Base-by-base conservation (phyloP, 2,329 filamentous ascomycete species). In the Thermochaetoides dissita region DNA sequence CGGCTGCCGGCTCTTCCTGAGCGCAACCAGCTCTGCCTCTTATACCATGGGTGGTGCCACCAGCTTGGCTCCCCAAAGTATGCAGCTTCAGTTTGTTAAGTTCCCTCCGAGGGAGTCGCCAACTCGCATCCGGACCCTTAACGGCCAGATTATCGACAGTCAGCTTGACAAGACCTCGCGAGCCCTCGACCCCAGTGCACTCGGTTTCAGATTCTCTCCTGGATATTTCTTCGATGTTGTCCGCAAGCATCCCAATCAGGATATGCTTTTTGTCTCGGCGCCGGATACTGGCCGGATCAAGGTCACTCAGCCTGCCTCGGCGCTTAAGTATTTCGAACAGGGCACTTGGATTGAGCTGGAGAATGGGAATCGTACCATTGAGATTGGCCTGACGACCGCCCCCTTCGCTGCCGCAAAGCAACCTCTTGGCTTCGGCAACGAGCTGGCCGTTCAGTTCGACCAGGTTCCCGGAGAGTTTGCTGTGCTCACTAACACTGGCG, bases 41-140 rank as follows among this genome's bases (percentile, higher is more conserved):
- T 79, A 81, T 63, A 73, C 70, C 58, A 68, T 76, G 30, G 72
- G 73, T 17, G 69, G 74, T 12, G 71, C 74, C 7, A 79, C 43
- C 8, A 48, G 71, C 45, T 60, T 69, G 44, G 79, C 84, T 0
- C 88, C 91, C 1, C 88, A 84, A 53, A 95, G 86, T 62, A 95
- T 98, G 86, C 88, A 95, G 60, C 79, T 95, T n/a, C 83, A 93
- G 52, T 91, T 94, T 56, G 85, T 98, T 61, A 93, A 91, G 57
- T 94, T 94, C 45, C 91, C 93, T 1, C 91, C 91, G 0, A 60
- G 66, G 34, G 64, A 61, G 45, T 61, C 33, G 7, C 37, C 29
- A 8, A 30, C 37, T 10, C 38, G 48, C 48, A 48, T 47, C 17
- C 46, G 38, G 44, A 48, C 34, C 10, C 10, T 42, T 8, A 39